Conservation (phyloP, 352 stramenopile species). For the Phytophthora colocasiae region DNA sequence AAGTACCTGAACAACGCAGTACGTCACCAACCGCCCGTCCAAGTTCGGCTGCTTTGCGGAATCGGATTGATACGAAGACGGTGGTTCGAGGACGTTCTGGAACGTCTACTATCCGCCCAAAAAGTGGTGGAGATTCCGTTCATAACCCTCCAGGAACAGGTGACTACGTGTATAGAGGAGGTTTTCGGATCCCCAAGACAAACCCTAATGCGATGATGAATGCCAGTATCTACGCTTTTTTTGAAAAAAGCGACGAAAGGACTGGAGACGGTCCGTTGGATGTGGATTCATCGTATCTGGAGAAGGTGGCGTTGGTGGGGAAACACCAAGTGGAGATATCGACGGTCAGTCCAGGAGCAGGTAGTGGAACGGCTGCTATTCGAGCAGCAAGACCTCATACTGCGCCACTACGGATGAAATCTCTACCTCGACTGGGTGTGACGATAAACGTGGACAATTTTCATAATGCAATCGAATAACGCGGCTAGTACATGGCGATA, state of each 20-base stretch:
- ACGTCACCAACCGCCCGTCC: conserved; percentile 20
- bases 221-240: conserved; percentile 22
- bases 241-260: conserved; percentile 1
- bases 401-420: conserved; percentile 58
- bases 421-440: conserved; percentile 51
- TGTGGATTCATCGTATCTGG: conserved; percentile 46
- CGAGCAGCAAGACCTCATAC: conserved; percentile 48
- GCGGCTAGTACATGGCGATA: neutral
- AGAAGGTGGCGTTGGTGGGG: conserved; percentile 53
- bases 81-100: conserved; percentile 53
- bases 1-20: conserved; percentile 45
- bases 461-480: neutral
- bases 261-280: conserved; percentile 14
- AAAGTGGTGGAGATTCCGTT: conserved; percentile 36
- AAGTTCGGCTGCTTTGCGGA: conserved; percentile 28
- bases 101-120: conserved; percentile 34
- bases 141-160: conserved; percentile 52
- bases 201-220: conserved; percentile 11
- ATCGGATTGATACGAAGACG: conserved; percentile 63
- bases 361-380: conserved; percentile 15
- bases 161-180: conserved; percentile 67
- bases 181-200: conserved; percentile 61
- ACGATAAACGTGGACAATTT: neutral
- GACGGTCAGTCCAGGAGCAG: conserved; percentile 6
- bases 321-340: conserved; percentile 39